Evolutionary conservation across 805 yeast genomes (phyloP), one percentile per base, ranked within the genome.

Genomic region (Hanseniaspora opuntiae): DNA sequence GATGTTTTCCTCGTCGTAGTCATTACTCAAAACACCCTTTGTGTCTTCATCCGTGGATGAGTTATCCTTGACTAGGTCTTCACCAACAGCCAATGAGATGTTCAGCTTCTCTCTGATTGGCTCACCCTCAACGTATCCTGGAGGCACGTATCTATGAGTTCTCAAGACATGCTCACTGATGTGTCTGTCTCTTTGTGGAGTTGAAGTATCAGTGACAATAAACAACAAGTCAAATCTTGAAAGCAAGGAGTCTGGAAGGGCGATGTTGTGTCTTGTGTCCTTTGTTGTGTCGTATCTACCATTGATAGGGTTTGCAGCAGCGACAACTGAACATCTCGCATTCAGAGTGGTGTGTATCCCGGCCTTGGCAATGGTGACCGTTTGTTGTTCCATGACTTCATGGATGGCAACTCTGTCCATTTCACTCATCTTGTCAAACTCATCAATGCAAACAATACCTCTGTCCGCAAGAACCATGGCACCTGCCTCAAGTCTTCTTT

Each of bases 341-440:
- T 93, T 93, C 62, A 93, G 72, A 0, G 98, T 93, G 1, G 98
- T 97, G 63, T 93, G 97, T 58, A 93, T 93, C 63, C 98, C 98
- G 0, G 98, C 98, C 67, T 93, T 93, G 12, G 98, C 97, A 62
- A 93, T 93, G 14, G 97, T 88, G 59, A 93, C 93, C 0, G 98
- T 93, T 68, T 93, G 98, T 71, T 93, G 98, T 72, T 93, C 98
- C 98, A 93, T 93, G 48, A 93, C 98, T 76, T 93, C 98, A 69
- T 93, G 98, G 63, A 93, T 93, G 1, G 97, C 97, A 51, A 93
- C 97, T 65, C 98, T 78, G 71, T 93, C 98, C 28, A 81, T 79
- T 67, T 93, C 98, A 57, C 86, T 82, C 98, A 93, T 93, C 69
- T 93, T 93, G 71, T 90, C 98, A 64, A 93, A 93, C 73, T 93